A percentile compares a stretch with the other conserved stretches of the same genome.
phyloP scores from a whole-genome alignment of 441 rosid genomes.

The Pelargonium citronellum region DNA sequence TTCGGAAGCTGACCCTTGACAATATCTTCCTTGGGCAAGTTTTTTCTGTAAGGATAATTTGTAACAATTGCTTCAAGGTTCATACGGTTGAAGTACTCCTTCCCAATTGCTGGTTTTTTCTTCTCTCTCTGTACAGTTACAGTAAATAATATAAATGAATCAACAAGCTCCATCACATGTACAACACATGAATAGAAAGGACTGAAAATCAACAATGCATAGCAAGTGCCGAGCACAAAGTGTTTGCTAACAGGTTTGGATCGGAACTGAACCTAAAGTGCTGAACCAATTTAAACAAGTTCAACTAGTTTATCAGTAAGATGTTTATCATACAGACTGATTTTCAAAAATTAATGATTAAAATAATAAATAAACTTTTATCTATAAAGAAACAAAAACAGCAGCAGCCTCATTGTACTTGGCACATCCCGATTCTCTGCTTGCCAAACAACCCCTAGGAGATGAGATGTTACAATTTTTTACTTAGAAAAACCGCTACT shows the following conservation, averaged over 20 bases:
- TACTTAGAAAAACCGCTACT: neutral
- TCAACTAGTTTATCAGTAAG: neutral
- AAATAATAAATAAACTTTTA: no score
- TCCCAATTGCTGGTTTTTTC: slow-evolving; percentile 82
- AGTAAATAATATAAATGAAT: slow-evolving; percentile 21
- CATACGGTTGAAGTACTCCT: slow-evolving; percentile 90
- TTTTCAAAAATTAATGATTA: no score
- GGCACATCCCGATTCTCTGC: neutral
- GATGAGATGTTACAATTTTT: no score
- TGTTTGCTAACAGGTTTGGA: neutral
- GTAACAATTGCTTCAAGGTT: slow-evolving; percentile 88
- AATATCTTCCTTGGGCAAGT: slow-evolving; percentile 72
- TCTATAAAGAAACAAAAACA: neutral
- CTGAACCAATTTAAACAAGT: neutral
- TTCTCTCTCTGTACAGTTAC: slow-evolving; percentile 66
- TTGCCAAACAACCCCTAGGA: neutral
- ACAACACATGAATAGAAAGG: slow-evolving; percentile 6
- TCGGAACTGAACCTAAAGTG: neutral
- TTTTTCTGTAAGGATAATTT: slow-evolving; percentile 79
- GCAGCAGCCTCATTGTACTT: neutral
- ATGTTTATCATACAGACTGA: no score
- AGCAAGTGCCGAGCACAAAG: neutral
- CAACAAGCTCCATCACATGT: slow-evolving; percentile 16
- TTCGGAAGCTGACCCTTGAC: slow-evolving; percentile 54
- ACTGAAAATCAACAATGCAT: neutral